phyloP scores from a whole-genome alignment of 2,329 filamentous ascomycete species.

The Mollisia scopiformis region DNA sequence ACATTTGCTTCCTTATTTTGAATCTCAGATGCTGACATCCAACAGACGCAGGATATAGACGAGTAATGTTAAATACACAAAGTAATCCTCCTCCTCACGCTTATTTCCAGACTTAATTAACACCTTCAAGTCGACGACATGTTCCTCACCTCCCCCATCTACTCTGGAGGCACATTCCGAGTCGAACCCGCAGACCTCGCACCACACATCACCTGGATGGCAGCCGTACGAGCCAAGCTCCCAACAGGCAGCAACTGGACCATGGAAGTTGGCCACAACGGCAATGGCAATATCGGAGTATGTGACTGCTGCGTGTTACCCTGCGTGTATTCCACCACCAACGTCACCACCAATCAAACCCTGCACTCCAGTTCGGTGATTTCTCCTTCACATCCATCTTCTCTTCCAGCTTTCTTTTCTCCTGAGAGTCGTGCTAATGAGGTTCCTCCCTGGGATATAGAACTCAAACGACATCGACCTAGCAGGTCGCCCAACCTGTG shows the following conservation, averaged over 20 bases:
- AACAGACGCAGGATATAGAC: slow-evolving; percentile 21
- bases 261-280: slow-evolving; percentile 56
- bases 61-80: slow-evolving; percentile 25
- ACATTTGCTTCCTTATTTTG: not conserved
- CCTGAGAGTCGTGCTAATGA: not conserved
- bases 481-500: not conserved
- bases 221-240: slow-evolving; percentile 42
- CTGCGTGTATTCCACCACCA: not conserved
- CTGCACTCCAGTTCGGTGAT: not conserved
- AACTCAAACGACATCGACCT: slow-evolving; percentile 1
- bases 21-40: not conserved
- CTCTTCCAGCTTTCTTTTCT: not conserved
- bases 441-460: not conserved
- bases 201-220: slow-evolving; percentile 45
- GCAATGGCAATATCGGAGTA: slow-evolving; percentile 49
- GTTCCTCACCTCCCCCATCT: slow-evolving; percentile 45
- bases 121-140: slow-evolving; percentile 55
- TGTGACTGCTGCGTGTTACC: not conserved
- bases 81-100: not conserved
- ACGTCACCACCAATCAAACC: not conserved
- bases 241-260: slow-evolving; percentile 54
- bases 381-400: not conserved
- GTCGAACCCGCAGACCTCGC: slow-evolving; percentile 48
- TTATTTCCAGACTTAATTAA: not conserved
- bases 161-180: slow-evolving; percentile 45